Evolutionary conservation across 805 yeast species (phyloP).

Genomic region (Monosporozyma unispora): DNA sequence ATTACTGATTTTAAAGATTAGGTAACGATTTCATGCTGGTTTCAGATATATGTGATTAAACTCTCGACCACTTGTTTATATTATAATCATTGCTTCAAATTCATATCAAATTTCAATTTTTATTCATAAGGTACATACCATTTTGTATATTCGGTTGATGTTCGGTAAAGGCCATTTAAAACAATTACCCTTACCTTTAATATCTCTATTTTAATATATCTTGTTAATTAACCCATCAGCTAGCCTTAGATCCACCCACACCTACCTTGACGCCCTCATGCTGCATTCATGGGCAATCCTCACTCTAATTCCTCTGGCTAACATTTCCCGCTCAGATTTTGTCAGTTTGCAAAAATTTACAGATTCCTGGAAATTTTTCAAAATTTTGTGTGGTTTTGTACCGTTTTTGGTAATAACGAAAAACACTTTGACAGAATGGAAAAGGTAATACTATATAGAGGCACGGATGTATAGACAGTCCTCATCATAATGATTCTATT

Average conservation of each 20-base stretch:
- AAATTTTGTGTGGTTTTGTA: neutral
- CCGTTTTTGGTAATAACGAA: neutral
- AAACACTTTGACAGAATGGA: neutral
- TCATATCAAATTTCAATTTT: neutral
- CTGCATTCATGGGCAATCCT: neutral
- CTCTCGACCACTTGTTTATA: neutral
- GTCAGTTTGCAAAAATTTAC: neutral
- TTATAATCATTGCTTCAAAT: neutral
- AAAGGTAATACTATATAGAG: neutral
- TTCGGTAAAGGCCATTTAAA: neutral
- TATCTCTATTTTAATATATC: neutral
- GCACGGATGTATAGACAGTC: conserved; percentile 1
- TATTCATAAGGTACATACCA: neutral
- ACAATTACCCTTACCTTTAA: neutral
- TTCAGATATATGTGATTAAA: neutral
- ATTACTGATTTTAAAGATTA: no score
- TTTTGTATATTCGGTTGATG: neutral
- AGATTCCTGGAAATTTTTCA: neutral
- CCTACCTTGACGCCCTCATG: neutral
- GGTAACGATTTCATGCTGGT: no score
- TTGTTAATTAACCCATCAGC: neutral
- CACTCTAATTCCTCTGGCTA: neutral
- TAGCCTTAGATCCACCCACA: neutral
- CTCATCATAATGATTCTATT: no score
- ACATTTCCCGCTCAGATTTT: neutral